These are phyloP conservation scores for Stemphylium beticola DNA, from an alignment of 2,329 filamentous ascomycete genomes.

Conservation along the genomic window DNA sequence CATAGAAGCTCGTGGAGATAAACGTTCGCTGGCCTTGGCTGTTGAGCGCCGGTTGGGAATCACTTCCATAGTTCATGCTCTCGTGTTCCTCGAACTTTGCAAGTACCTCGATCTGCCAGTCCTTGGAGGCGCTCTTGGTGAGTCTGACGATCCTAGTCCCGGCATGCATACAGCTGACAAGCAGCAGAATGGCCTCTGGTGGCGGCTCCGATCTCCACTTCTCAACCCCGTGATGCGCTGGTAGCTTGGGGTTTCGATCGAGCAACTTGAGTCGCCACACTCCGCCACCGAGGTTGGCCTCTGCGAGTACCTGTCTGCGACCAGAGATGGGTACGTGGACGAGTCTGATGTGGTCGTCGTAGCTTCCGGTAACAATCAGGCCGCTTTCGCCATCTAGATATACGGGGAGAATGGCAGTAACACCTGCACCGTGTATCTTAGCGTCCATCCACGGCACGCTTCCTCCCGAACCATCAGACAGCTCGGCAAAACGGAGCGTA, in stretches of 20 bases:
- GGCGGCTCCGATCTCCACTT: conserved; percentile 24
- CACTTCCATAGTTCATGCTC: conserved; percentile 95
- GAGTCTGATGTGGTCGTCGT: conserved; percentile 83
- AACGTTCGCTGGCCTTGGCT: conserved; percentile 50
- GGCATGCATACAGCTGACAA: conserved; percentile 94
- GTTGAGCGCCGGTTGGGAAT: conserved; percentile 59
- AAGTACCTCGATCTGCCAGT: conserved; percentile 69
- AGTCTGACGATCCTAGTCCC: conserved; percentile 71
- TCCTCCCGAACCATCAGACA: conserved; percentile 19
- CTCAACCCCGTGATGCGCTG: conserved; percentile 18
- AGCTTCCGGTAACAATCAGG: conserved; percentile 83
- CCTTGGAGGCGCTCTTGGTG: conserved; percentile 25
- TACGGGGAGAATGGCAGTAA: conserved; percentile 84
- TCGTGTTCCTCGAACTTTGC: conserved; percentile 81
- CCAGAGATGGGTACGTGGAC: conserved; percentile 54
- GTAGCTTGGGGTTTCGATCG: conserved; percentile 20
- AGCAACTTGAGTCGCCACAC: conserved; percentile 85
- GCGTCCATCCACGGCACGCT: conserved; percentile 54
- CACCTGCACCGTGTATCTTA: conserved; percentile 77
- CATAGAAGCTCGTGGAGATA: conserved; percentile 79
- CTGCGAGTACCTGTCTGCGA: conserved; percentile 63
- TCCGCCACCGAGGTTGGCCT: conserved; percentile 73
- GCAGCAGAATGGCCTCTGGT: conserved; percentile 32
- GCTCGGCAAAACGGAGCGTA: conserved; percentile 56
- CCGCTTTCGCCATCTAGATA: conserved; percentile 52